Evolutionary conservation across 805 yeast genomes (phyloP), one percentile per base, ranked within the genome.

Genomic region (Lipomyces lipofer): DNA sequence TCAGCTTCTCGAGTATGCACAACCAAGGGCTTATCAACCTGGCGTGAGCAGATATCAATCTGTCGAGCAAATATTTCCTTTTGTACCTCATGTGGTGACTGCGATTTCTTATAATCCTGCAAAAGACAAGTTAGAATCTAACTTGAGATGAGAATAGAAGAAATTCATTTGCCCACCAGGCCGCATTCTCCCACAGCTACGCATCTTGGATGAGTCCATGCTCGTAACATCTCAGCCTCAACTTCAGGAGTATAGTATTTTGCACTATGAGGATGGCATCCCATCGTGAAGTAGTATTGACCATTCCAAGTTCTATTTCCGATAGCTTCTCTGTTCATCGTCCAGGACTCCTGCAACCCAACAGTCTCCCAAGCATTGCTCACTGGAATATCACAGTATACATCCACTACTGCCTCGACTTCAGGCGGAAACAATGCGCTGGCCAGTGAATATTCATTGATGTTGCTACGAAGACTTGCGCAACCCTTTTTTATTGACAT

Each of bases 141-240:
- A 12, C n/a, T 40, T 39, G 39, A 9, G 7, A 46, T 8, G 13
- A 40, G 8, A 7, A n/a, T n/a, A n/a, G n/a, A n/a, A n/a, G n/a
- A n/a, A n/a, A n/a, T n/a, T n/a, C n/a, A 15, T 8, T 2, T 12
- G 30, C 57, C 9, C 30, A 48, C 58, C 25, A 56, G 44, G 12
- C 60, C 60, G 24, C 60, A 56, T 35, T 56, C 60, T 13, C 60
- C 60, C 6, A 56, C 54, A 8, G 60, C 60, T 3, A 56, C 58
- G 22, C 58, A 47, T 19, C 48, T 38, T 1, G 60, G 58, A 44
- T 52, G 46, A 3, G 43, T 7, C 57, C 36, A 47, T 2, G 58
- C 60, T 15, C 32, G 43, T 44, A 47, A n/a, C 51, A 56, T 56
- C 44, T 47, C 38, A 29, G 29, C 48, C 35, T 52, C 60, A 15